Percentiles rank a stretch among this genome's conserved stretches.
phyloP scores from a whole-genome alignment of 176 grass and related monocot species.

The Avena sativa region DNA sequence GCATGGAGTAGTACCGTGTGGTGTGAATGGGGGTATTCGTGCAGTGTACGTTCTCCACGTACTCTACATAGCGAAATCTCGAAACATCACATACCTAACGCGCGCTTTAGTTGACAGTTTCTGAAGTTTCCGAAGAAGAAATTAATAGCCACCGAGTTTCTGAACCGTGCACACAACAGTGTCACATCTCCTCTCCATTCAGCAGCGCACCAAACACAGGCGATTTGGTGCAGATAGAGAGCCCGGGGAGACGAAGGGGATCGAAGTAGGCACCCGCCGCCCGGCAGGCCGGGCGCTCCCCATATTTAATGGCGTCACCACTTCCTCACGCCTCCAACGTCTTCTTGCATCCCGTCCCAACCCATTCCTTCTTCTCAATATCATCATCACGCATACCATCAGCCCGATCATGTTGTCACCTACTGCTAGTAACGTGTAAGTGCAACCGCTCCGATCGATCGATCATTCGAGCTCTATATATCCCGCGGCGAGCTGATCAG shows the following conservation, averaged over 20 bases:
- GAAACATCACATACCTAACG: not conserved
- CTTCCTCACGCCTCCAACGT: constrained; percentile 66
- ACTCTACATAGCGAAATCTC: too few relatives aligned
- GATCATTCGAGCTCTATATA: constrained; percentile 18
- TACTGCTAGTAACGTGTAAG: not conserved
- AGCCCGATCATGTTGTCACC: constrained; percentile 34
- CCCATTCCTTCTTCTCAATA: constrained; percentile 18
- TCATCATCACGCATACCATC: constrained; percentile 15
- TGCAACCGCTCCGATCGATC: constrained; percentile 25
- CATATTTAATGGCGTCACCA: constrained; percentile 79
- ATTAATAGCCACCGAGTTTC: not conserved
- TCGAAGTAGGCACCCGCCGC: constrained; percentile 9
- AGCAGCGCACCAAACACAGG: not conserved
- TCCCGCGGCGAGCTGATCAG: not conserved
- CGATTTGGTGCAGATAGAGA: not conserved
- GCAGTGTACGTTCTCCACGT: not conserved
- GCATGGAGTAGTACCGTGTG: not conserved
- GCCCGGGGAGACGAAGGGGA: not conserved
- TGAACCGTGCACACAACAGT: constrained; percentile 43
- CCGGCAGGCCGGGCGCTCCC: constrained; percentile 54
- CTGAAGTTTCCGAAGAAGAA: not conserved
- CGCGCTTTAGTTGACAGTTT: not conserved
- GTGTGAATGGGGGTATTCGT: not conserved
- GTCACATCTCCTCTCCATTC: not conserved
- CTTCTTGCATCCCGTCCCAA: constrained; percentile 55